These are phyloP conservation scores for Phyllosticta paracitricarpa DNA, from an alignment of 2,329 filamentous ascomycete species.

Conservation along the genomic window DNA sequence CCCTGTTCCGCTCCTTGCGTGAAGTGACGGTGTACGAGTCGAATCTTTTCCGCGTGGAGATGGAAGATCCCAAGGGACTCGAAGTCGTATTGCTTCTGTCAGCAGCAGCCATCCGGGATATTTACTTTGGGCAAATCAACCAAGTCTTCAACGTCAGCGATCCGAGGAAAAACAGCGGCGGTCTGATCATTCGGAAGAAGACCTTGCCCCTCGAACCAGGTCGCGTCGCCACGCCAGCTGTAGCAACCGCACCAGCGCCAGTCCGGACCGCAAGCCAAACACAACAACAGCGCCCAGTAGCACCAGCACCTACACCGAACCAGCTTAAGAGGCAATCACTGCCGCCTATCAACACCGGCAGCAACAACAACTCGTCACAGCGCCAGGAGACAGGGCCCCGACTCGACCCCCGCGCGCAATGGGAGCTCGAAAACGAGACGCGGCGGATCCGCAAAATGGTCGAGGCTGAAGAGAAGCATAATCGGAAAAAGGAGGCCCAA, in stretches of 20 bases:
- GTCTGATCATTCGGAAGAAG: slow-evolving; percentile 22
- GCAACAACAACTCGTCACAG: slow-evolving; percentile 12
- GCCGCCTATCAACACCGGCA: slow-evolving; percentile 20
- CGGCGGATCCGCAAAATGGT: slow-evolving; percentile 55
- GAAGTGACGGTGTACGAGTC: slow-evolving; percentile 88
- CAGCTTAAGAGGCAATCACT: slow-evolving; percentile 20
- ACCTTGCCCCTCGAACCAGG: slow-evolving; percentile 19
- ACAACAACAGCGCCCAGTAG: background rate
- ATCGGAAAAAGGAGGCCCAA: slow-evolving; percentile 42
- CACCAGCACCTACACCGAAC: slow-evolving; percentile 8
- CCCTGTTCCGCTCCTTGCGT: slow-evolving; percentile 63
- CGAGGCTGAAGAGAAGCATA: slow-evolving; percentile 50
- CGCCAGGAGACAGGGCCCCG: slow-evolving; percentile 26
- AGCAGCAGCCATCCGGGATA: slow-evolving; percentile 50
- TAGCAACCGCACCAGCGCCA: background rate
- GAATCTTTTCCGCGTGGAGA: slow-evolving; percentile 79
- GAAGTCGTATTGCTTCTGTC: slow-evolving; percentile 66
- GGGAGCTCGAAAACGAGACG: slow-evolving; percentile 44
- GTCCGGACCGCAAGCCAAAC: background rate
- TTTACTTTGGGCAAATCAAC: slow-evolving; percentile 53
- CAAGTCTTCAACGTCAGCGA: slow-evolving; percentile 71
- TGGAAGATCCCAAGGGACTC: slow-evolving; percentile 88
- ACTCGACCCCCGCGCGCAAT: slow-evolving; percentile 41
- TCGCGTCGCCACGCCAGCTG: background rate
- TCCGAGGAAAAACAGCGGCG: slow-evolving; percentile 29